phyloP scores from a whole-genome alignment of 257 asterid genomes.

The Solanum commersonii region DNA sequence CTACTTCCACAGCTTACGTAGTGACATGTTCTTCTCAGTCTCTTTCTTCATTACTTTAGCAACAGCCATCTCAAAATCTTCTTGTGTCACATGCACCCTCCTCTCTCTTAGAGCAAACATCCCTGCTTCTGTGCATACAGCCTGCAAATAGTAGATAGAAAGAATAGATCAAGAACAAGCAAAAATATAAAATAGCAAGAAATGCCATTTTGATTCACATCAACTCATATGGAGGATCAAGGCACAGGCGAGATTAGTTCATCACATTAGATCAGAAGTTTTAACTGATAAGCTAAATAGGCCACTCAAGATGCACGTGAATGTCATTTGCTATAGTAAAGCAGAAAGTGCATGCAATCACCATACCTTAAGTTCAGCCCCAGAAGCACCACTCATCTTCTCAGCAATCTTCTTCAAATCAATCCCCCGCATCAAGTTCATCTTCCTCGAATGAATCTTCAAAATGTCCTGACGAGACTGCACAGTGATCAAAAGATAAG shows the following conservation, averaged over 20 bases:
- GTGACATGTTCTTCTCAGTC: slow-evolving; percentile 82
- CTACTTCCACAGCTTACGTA: slow-evolving; percentile 94
- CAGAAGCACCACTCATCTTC: slow-evolving; percentile 92
- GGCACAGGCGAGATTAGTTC: background rate
- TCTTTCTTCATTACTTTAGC: slow-evolving; percentile 99
- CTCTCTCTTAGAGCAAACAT: slow-evolving; percentile 97
- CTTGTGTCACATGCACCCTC: slow-evolving; percentile 94
- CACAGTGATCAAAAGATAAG: background rate
- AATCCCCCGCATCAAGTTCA: slow-evolving; percentile 88
- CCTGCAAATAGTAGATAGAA: slow-evolving; percentile 29
- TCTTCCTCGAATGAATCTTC: slow-evolving; percentile 85
- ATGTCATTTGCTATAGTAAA: background rate
- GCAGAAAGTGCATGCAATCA: background rate
- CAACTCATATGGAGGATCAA: too few relatives aligned
- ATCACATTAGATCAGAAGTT: background rate
- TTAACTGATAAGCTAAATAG: background rate
- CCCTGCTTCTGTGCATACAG: slow-evolving; percentile 95
- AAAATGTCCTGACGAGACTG: slow-evolving; percentile 86
- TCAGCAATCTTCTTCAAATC: slow-evolving; percentile 87
- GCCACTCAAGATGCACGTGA: background rate
- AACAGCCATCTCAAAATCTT: slow-evolving; percentile 98
- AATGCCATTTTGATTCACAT: background rate
- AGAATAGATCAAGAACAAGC: background rate
- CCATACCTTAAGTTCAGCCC: slow-evolving; percentile 63
- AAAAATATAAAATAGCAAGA: background rate